phyloP scores from a whole-genome alignment of 495 filamentous ascomycete species.

The Astrocystis sublimbata region DNA sequence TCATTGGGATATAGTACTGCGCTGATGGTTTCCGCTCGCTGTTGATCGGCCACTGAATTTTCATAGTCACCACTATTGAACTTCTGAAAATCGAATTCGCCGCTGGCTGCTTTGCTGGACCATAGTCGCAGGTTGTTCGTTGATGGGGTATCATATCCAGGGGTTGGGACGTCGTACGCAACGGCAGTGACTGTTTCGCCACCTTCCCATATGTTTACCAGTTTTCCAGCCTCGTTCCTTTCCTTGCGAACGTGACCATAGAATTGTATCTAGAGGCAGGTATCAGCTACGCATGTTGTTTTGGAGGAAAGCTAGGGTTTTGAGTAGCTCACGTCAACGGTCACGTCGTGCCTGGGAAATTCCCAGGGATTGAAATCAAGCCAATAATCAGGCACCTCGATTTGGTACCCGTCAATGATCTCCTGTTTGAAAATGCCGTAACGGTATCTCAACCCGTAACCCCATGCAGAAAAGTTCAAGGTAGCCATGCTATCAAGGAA shows the following conservation, averaged over 20 bases:
- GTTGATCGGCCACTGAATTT: slow-evolving; percentile 92
- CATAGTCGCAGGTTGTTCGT: slow-evolving; percentile 96
- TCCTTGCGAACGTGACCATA: slow-evolving; percentile 77
- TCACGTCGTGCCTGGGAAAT: slow-evolving; percentile 92
- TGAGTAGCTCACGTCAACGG: slow-evolving; percentile 63
- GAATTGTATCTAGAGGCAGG: slow-evolving; percentile 70
- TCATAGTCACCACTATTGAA: slow-evolving; percentile 99
- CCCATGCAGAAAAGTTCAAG: slow-evolving; percentile 94
- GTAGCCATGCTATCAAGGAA: slow-evolving; percentile 95
- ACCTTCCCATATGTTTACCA: slow-evolving; percentile 75
- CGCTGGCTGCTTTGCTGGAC: slow-evolving; percentile 95
- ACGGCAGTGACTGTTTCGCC: slow-evolving; percentile 92
- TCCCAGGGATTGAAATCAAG: slow-evolving; percentile 99
- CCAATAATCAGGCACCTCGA: slow-evolving; percentile 98
- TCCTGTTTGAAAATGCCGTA: slow-evolving; percentile 99
- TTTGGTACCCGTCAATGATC: slow-evolving; percentile 95
- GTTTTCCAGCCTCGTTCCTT: slow-evolving; percentile 75
- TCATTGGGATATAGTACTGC: slow-evolving; percentile 98
- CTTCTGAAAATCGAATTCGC: slow-evolving; percentile 99
- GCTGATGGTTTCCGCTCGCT: slow-evolving; percentile 95
- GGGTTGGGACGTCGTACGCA: slow-evolving; percentile 93
- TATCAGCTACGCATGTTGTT: slow-evolving; percentile 17
- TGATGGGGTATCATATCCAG: slow-evolving; percentile 83
- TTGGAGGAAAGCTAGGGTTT: neutral
- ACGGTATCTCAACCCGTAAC: slow-evolving; percentile 90